A percentile compares a stretch with the other conserved stretches of the same genome.
These are phyloP conservation scores for Xylaria sp. DNA, from an alignment of 2,329 filamentous ascomycete genomes.

Conservation along the genomic window DNA sequence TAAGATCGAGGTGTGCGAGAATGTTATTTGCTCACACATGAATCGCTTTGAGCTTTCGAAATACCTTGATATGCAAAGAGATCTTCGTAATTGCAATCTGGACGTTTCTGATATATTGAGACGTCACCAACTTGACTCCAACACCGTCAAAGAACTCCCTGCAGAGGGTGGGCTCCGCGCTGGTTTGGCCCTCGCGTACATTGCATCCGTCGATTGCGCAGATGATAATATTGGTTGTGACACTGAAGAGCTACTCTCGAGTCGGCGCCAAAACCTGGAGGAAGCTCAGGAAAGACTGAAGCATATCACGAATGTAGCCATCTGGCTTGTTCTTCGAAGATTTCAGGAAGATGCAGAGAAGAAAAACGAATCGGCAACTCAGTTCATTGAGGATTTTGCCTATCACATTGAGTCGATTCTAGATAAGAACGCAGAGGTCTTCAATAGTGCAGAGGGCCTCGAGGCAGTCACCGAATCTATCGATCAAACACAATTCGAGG, in stretches of 20 bases:
- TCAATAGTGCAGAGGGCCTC: slow-evolving; percentile 31
- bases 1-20: slow-evolving; percentile 37
- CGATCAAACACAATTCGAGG: neutral
- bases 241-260: neutral
- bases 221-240: neutral
- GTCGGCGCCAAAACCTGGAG: slow-evolving; percentile 7
- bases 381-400: slow-evolving; percentile 29
- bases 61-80: slow-evolving; percentile 49
- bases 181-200: slow-evolving; percentile 28
- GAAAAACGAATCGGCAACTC: slow-evolving; percentile 32
- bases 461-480: slow-evolving; percentile 23
- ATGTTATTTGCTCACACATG: slow-evolving; percentile 47
- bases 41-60: slow-evolving; percentile 39
- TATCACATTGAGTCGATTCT: slow-evolving; percentile 29
- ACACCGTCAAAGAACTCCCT: slow-evolving; percentile 4
- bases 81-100: slow-evolving; percentile 46
- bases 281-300: slow-evolving; percentile 17
- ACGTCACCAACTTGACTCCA: slow-evolving; percentile 13
- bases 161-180: slow-evolving; percentile 24
- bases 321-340: slow-evolving; percentile 35
- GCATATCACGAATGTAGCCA: slow-evolving; percentile 22
- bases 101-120: slow-evolving; percentile 40
- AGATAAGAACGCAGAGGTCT: slow-evolving; percentile 8
- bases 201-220: slow-evolving; percentile 30
- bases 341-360: slow-evolving; percentile 25